Evolutionary conservation across 1,139 yeast species (phyloP), one percentile per base, ranked within the genome.

Genomic region (Saccharomycopsis hybrid): DNA sequence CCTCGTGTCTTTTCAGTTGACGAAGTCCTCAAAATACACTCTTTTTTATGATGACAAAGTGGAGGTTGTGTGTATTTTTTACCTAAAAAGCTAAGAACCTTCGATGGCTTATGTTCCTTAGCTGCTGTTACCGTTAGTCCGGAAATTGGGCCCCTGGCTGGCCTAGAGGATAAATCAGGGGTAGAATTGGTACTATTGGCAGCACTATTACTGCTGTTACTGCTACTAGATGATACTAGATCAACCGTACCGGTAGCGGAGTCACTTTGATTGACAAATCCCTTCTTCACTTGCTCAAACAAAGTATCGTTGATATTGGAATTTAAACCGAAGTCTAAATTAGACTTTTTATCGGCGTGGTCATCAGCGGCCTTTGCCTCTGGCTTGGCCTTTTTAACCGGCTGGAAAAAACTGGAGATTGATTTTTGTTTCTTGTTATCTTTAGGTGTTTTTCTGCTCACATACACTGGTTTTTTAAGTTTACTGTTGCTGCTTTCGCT

Each of bases 1-100:
- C 85, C 85, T 51, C 70, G 78, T 54, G 68, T 71, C 46, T 63
- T 69, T 4, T 61, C 56, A 2, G 73, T 74, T 54, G 65, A 72
- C 1, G 80, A 72, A 0, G 82, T 76, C 57, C 75, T 70, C 48
- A 80, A 57, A 11, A 72, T 65, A 46, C 84, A 74, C 2, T 68
- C 65, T 46, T 73, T 71, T 2, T 71, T 68, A 58, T 80, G 86
- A 18, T 67, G 64, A 60, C 87, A 81, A 3, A 54, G 32, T 0
- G 86, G 86, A 2, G 73, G 67, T 18, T 62, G 56, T 3, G 72
- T 73, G 54, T 67, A 69, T 2, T 59, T 45, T 9, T 13, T 31
- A 13, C 49, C 46, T 18, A 27, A 36, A 33, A 37, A 36, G 27
- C 40, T 30, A 36, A 47, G 28, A 47, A 35, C 39, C 11, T 37